Evolutionary conservation across 164 flowering plant species (phyloP).

Genomic region (Annona squamosa): DNA sequence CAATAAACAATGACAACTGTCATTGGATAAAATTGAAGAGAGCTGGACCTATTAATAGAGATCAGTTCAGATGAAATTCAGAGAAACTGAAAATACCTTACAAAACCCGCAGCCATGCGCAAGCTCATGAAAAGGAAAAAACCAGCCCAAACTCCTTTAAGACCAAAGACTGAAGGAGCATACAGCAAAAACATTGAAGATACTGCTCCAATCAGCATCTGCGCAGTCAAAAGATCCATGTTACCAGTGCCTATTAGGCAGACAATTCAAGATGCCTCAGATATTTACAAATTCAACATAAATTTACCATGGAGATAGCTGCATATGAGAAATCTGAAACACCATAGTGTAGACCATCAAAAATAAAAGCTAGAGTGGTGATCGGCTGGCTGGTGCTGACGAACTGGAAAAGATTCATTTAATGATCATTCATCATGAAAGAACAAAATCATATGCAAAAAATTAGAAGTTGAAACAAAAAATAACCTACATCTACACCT

Average conservation of each 20-base stretch:
- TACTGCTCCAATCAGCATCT: slow-evolving; percentile 72
- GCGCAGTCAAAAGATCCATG: slow-evolving; percentile 4
- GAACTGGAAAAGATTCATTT: slow-evolving; percentile 42
- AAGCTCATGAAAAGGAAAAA: slow-evolving; percentile 79
- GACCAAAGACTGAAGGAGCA: slow-evolving; percentile 58
- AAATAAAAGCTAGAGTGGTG: slow-evolving; percentile 78
- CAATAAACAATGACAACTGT: not conserved
- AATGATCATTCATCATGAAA: not conserved
- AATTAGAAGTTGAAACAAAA: not conserved
- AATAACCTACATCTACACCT: not conserved
- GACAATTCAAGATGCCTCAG: not conserved
- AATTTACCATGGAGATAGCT: slow-evolving; percentile 66
- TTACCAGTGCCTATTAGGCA: not conserved
- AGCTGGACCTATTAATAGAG: not conserved
- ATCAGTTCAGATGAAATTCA: not conserved
- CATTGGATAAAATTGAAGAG: not conserved
- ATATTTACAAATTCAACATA: not conserved
- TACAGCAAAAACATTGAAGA: slow-evolving; percentile 68
- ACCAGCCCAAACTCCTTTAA: slow-evolving; percentile 88
- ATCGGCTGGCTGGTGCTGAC: slow-evolving; percentile 87
- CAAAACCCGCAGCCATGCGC: slow-evolving; percentile 60
- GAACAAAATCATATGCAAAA: not conserved
- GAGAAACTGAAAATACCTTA: slow-evolving; percentile 43
- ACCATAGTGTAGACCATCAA: slow-evolving; percentile 93
- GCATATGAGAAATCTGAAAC: slow-evolving; percentile 87